Conservation (phyloP, 169 alveolate species). For the Plasmodium sp. region DNA sequence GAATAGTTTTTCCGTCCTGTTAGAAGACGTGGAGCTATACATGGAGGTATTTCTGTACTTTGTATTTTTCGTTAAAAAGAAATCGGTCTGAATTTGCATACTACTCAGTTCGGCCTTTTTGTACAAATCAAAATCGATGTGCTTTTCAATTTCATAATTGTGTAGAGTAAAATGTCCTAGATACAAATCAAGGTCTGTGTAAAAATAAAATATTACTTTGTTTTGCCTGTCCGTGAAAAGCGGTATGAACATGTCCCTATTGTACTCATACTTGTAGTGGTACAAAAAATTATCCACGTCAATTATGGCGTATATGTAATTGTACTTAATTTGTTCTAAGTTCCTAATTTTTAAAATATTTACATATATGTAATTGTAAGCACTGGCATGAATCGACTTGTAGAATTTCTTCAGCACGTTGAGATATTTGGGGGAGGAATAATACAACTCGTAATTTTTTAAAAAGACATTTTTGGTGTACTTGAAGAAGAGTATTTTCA, state of each 20-base stretch:
- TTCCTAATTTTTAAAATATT: slow-evolving; percentile 60
- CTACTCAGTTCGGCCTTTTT: slow-evolving; percentile 3
- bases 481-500: slow-evolving; percentile 50
- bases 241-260: slow-evolving; percentile 69
- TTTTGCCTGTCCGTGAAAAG: slow-evolving; percentile 49
- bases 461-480: slow-evolving; percentile 38
- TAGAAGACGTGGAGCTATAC: slow-evolving; percentile 28
- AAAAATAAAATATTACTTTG: slow-evolving; percentile 39
- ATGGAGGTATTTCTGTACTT: not conserved
- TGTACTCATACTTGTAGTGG: slow-evolving; percentile 60
- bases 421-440: slow-evolving; percentile 50
- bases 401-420: slow-evolving; percentile 30
- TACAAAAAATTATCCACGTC: slow-evolving; percentile 65
- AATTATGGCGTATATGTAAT: slow-evolving; percentile 53
- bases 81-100: not conserved
- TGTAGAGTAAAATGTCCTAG: slow-evolving; percentile 35
- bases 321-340: slow-evolving; percentile 38
- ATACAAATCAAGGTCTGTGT: slow-evolving; percentile 39
- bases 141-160: slow-evolving; percentile 64
- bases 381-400: slow-evolving; percentile 7
- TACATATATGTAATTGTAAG: slow-evolving; percentile 55
- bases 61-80: slow-evolving; percentile 2
- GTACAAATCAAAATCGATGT: slow-evolving; percentile 50
- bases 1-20: slow-evolving; percentile 18
- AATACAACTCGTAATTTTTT: slow-evolving; percentile 30